Evolutionary conservation across 805 yeast species (phyloP), one percentile per base, ranked within the genome.

Genomic region (Lipomyces anomalus): DNA sequence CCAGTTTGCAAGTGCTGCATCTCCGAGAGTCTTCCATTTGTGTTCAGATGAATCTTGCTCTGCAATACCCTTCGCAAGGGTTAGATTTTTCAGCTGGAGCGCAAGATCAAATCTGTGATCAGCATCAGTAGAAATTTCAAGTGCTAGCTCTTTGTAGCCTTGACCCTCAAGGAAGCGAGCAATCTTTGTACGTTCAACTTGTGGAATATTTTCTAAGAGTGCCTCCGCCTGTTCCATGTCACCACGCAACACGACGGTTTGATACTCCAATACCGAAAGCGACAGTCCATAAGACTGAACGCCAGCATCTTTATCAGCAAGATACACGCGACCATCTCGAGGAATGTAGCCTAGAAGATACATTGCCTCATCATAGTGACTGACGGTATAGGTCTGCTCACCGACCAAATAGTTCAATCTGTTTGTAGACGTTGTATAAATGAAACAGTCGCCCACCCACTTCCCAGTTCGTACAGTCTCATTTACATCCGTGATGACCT

Each of bases 401-500:
- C 98, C 98, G 50, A 92, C 97, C 52, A 88, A 77, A 65, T 92
- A 92, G 68, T 89, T 90, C 61, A 92, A 74, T 66, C 97, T 79
- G 68, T 88, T 86, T 21, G 94, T 74, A 17, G 79, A 61, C 2
- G 97, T 87, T 13, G 97, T 86, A 70, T 83, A 92, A 43, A 92
- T 78, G 64, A 90, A 89, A 38, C 92, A 97, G 69, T 92, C 97
- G 56, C 97, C 98, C 59, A 89, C 88, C 88, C 97, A 92, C 65
- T 81, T 82, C 60, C 97, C 97, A 23, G 95, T 82, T 49, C 84
- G 78, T 32, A 90, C 77, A 17, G 80, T 69, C 63, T 92, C 99
- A 47, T 77, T 75, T 48, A 87, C 75, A 51, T 94, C 95, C 59
- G 82, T 78, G 46, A 86, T 70, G 21, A 89, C 89, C 44, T 85